These are phyloP conservation scores for Cylindrotheca fusiformis DNA, from an alignment of 108 stramenopile species.

Conservation along the genomic window DNA sequence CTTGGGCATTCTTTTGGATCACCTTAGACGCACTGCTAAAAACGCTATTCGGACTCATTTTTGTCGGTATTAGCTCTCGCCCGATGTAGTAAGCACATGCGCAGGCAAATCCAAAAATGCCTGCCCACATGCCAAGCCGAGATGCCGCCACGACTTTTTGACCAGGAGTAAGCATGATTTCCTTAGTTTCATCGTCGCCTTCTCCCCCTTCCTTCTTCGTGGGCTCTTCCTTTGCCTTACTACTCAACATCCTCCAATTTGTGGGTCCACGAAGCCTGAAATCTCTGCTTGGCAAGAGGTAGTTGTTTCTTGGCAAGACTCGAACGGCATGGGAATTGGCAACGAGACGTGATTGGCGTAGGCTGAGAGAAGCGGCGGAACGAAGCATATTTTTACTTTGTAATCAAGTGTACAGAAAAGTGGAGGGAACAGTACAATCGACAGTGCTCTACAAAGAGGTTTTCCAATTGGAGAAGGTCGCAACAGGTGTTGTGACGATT, in stretches of 20 bases:
- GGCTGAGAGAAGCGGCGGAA: slow-evolving; percentile 1
- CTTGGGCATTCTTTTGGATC: slow-evolving; percentile 62
- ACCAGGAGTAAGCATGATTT: slow-evolving; percentile 86
- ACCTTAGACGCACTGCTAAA: slow-evolving; percentile 66
- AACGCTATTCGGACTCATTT: slow-evolving; percentile 89
- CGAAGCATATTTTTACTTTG: slow-evolving; percentile 11
- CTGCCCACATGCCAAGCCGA: slow-evolving; percentile 77
- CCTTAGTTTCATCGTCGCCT: slow-evolving; percentile 35
- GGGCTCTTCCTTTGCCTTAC: slow-evolving; percentile 22
- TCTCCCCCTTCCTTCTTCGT: slow-evolving; percentile 18
- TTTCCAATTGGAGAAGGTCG: too few species aligned
- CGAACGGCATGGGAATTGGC: neutral
- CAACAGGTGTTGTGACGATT: too few species aligned
- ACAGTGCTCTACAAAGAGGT: too few species aligned
- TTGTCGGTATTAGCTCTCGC: slow-evolving; percentile 56
- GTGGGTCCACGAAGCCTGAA: neutral
- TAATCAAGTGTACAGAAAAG: too few species aligned
- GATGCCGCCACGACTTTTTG: slow-evolving; percentile 85
- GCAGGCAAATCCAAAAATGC: slow-evolving; percentile 63
- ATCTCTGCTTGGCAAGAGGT: neutral
- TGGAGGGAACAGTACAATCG: too few species aligned
- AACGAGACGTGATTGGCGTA: slow-evolving; percentile 5
- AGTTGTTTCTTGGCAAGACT: neutral
- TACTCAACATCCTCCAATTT: slow-evolving; percentile 18
- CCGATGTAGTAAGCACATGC: slow-evolving; percentile 85